A percentile compares a stretch with the other conserved stretches of the same genome.
phyloP scores from a whole-genome alignment of 1,139 yeast species.

The Geotrichum carabidarum region DNA sequence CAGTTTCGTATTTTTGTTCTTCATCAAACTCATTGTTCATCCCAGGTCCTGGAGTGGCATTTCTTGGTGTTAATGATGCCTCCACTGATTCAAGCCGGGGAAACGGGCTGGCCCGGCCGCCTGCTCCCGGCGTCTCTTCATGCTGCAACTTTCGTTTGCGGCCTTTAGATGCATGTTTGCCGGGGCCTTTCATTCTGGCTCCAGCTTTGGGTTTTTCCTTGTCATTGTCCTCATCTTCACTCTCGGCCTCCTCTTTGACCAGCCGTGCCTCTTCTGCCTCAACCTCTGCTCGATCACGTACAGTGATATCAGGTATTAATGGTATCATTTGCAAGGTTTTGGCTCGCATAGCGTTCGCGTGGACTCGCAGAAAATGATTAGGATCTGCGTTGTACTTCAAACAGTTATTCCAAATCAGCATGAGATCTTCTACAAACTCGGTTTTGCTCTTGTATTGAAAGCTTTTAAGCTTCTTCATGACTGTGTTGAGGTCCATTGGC shows the following conservation, averaged over 20 bases:
- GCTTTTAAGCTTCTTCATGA: conserved; percentile 77
- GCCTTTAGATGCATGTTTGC: conserved; percentile 16
- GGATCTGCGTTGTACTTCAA: conserved; percentile 93
- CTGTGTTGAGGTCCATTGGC: conserved; percentile 96
- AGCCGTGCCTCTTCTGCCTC: conserved; percentile 69
- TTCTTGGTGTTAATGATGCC: conserved; percentile 12
- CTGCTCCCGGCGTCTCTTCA: conserved; percentile 20
- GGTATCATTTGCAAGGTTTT: conserved; percentile 73
- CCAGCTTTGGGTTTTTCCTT: conserved; percentile 16
- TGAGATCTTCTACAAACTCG: conserved; percentile 87
- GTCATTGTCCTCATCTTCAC: conserved; percentile 27
- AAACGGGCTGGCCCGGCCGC: conserved; percentile 21
- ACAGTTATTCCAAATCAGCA: conserved; percentile 95
- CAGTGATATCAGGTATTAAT: conserved; percentile 78
- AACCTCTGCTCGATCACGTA: conserved; percentile 76
- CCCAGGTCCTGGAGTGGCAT: conserved; percentile 15
- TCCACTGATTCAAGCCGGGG: conserved; percentile 18
- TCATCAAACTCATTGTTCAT: conserved; percentile 15
- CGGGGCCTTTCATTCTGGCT: conserved; percentile 20
- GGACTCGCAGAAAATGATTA: conserved; percentile 80
- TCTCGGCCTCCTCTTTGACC: conserved; percentile 36
- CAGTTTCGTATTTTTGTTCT: conserved; percentile 17
- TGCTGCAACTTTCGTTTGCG: conserved; percentile 15
- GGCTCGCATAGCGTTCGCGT: conserved; percentile 94
- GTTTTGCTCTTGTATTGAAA: conserved; percentile 77